Conservation (phyloP, 2,329 filamentous ascomycete species). For the Cladosporium halotolerans region DNA sequence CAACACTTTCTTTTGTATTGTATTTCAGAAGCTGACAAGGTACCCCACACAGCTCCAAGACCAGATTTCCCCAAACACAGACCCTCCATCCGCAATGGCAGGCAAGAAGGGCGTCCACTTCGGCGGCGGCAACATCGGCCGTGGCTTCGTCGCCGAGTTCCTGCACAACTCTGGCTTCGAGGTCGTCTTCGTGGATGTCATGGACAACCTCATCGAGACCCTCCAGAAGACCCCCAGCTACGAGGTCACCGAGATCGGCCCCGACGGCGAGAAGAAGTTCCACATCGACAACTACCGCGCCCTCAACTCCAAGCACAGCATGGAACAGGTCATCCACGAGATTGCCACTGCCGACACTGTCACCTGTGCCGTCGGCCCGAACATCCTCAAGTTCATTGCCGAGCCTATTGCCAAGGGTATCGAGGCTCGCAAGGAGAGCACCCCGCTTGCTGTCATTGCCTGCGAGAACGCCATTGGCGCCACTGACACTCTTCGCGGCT, state of each 20-base stretch:
- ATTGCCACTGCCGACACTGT: conserved; percentile 84
- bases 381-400: conserved; percentile 93
- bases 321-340: conserved; percentile 73
- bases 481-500: conserved; percentile 75
- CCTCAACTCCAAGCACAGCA: conserved; percentile 86
- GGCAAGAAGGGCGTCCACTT: conserved; percentile 49
- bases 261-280: conserved; percentile 72
- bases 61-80: neutral
- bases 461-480: conserved; percentile 97
- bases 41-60: neutral
- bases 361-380: conserved; percentile 94
- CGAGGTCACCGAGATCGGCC: conserved; percentile 86
- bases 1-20: neutral
- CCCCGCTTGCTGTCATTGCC: conserved; percentile 83
- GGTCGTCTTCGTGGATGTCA: conserved; percentile 93
- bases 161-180: conserved; percentile 92
- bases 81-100: conserved; percentile 20
- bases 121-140: conserved; percentile 49
- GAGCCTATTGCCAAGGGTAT: conserved; percentile 94
- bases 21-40: neutral
- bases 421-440: conserved; percentile 59
- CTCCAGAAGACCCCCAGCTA: conserved; percentile 74
- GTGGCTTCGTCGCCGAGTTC: conserved; percentile 80
- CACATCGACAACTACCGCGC: conserved; percentile 92
- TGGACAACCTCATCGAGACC: conserved; percentile 71